A percentile compares a stretch with the other conserved stretches of the same genome.
phyloP scores from a whole-genome alignment of 345 rosid genomes.

The Noccaea caerulescens region DNA sequence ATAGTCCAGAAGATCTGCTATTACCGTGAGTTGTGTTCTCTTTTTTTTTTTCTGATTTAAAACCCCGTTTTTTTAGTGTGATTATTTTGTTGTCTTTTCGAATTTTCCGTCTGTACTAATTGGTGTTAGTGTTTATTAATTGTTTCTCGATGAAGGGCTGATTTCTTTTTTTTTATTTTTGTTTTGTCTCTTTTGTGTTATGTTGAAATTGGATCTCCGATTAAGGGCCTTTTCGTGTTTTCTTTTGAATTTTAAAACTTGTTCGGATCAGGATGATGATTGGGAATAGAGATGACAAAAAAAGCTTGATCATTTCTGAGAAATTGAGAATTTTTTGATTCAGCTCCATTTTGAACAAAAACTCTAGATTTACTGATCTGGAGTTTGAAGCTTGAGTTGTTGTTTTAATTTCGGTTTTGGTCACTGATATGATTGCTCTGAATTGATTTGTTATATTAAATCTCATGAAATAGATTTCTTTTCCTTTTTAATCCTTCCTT shows the following conservation, averaged over 20 bases:
- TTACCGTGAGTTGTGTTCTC: slow-evolving; percentile 45
- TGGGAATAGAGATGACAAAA: neutral
- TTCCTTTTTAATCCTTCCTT: slow-evolving; percentile 9
- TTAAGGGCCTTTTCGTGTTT: slow-evolving; percentile 15
- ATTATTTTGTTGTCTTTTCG: neutral
- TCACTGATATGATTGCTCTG: slow-evolving; percentile 2
- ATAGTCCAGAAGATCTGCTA: slow-evolving; percentile 31
- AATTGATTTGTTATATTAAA: slow-evolving; percentile 29
- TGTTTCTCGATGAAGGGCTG: slow-evolving; percentile 7
- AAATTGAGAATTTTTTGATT: neutral
- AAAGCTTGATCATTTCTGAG: neutral
- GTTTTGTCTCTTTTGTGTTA: neutral
- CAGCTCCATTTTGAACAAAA: slow-evolving; percentile 1
- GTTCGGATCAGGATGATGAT: slow-evolving; percentile 1
- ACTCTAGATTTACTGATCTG: slow-evolving; percentile 33
- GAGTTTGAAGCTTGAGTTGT: slow-evolving; percentile 18
- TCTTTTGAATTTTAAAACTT: slow-evolving; percentile 9
- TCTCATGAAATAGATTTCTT: slow-evolving; percentile 31
- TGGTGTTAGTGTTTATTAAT: neutral
- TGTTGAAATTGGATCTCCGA: slow-evolving; percentile 32
- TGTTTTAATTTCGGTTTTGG: neutral
- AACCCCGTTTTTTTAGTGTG: neutral
- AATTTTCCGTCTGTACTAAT: neutral
- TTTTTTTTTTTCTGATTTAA: slow-evolving; percentile 8
- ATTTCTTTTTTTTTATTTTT: neutral